Conservation (phyloP, 345 rosid genomes). For the Anacardium occidentale region DNA sequence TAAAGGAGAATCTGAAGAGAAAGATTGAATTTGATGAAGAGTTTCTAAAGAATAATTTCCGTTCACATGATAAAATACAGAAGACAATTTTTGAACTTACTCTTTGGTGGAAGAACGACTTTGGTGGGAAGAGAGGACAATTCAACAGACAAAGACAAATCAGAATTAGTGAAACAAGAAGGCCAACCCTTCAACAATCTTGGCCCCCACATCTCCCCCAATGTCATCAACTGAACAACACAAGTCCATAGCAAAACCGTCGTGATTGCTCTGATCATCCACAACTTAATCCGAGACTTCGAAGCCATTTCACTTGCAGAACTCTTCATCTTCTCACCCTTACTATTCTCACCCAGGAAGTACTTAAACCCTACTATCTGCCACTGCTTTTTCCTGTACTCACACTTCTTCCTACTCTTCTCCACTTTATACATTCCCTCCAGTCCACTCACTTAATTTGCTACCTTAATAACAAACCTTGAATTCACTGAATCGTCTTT, state of each 20-base stretch:
- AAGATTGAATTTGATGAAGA: not conserved
- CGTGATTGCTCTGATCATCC: conserved; percentile 74
- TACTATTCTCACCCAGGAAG: conserved; percentile 53
- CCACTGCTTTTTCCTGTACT: conserved; percentile 41
- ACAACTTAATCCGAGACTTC: conserved; percentile 64
- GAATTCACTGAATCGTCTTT: not conserved
- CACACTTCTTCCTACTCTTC: conserved; percentile 35
- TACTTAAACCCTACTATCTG: conserved; percentile 55
- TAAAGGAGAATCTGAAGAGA: conserved; percentile 10
- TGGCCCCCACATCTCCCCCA: conserved; percentile 89
- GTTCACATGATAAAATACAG: not conserved
- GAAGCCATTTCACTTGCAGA: conserved; percentile 40
- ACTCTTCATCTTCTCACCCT: conserved; percentile 51
- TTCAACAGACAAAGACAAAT: conserved; percentile 30
- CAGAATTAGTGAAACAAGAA: conserved; percentile 66
- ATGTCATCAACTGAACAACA: conserved; percentile 66
- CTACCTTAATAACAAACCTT: conserved; percentile 4
- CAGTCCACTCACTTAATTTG: conserved; percentile 1
- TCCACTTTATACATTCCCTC: conserved; percentile 46
- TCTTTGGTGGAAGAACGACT: conserved; percentile 71
- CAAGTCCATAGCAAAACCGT: conserved; percentile 70
- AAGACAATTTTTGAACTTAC: conserved; percentile 39
- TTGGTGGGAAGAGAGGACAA: conserved; percentile 50
- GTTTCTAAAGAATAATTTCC: not conserved
- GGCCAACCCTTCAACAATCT: conserved; percentile 80